Evolutionary conservation across 345 rosid genomes (phyloP), one percentile per base, ranked within the genome.

Genomic region (Lumnitzera racemosa): DNA sequence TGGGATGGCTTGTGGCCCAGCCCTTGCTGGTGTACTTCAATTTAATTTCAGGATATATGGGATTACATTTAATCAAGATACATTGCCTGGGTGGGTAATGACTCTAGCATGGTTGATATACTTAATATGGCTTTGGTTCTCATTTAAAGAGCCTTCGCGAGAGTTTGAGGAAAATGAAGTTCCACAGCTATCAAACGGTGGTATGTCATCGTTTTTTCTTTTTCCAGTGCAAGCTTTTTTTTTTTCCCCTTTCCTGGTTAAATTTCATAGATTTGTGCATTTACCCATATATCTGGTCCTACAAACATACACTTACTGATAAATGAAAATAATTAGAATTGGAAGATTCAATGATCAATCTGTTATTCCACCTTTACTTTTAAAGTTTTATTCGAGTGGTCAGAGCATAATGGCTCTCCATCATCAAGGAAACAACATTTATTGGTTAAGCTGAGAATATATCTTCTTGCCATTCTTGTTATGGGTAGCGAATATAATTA

Each of bases 1-100:
- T 24, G 98, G 99, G 70, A 90, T 95, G 99, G 99, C 99, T 49
- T 90, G 96, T 77, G 99, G 99, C 76, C 99, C 99, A 57, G 98
- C 96, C 53, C 87, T 95, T 47, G 99, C 98, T 55, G 99, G 96
- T 68, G 63, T 95, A 62, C 96, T 95, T 57, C 99, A 95, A 73
- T 68, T 69, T 17, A 77, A 85, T 55, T 90, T 95, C 72, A 90
- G 80, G 80, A 72, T 95, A 49, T 86, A 76, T 77, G 82, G 81
- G 72, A 49, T 95, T 0, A 90, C 98, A 15, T 86, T 95, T 74
- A 86, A 90, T 69, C 81, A 76, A 68, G 67, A 72, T 50, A 95
- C 99, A 61, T 78, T 90, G 71, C 99, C 99, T 24, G 99, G 99
- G 12, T 95, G 99, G 98, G 91, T 90, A 61, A 95, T 95, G 99